These are phyloP conservation scores for Annulohypoxylon maeteangense DNA, from an alignment of 495 filamentous ascomycete species.

Conservation along the genomic window DNA sequence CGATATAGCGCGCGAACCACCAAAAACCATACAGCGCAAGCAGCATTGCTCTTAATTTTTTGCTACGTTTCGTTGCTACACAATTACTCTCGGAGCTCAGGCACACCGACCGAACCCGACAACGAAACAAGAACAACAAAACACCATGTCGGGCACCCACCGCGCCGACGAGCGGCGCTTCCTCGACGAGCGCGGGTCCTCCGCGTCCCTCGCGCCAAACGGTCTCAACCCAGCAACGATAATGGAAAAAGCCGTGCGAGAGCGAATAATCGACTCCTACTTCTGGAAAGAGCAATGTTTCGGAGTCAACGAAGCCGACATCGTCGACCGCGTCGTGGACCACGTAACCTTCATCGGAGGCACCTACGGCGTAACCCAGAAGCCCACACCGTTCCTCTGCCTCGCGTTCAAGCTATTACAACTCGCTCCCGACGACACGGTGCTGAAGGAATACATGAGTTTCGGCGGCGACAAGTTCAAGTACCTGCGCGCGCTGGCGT, in stretches of 20 bases:
- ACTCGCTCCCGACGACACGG: slow-evolving; percentile 78
- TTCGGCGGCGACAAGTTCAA: slow-evolving; percentile 82
- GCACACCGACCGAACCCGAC: no score
- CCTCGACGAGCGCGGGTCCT: slow-evolving; percentile 77
- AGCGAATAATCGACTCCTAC: slow-evolving; percentile 92
- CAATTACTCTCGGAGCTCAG: no score
- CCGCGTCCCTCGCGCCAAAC: slow-evolving; percentile 63
- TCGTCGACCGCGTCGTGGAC: slow-evolving; percentile 87
- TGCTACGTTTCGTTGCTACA: no score
- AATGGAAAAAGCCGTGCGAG: slow-evolving; percentile 90
- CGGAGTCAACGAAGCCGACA: slow-evolving; percentile 87
- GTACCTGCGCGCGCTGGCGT: slow-evolving; percentile 87
- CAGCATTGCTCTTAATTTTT: no score
- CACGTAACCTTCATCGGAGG: slow-evolving; percentile 84
- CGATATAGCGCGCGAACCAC: no score
- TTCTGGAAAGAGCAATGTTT: slow-evolving; percentile 99
- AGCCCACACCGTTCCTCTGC: slow-evolving; percentile 92
- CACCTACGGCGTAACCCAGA: slow-evolving; percentile 81
- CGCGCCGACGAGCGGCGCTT: slow-evolving; percentile 79
- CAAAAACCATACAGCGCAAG: no score
- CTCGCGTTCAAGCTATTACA: slow-evolving; percentile 95
- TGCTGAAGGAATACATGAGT: slow-evolving; percentile 83
- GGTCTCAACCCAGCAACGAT: slow-evolving; percentile 89
- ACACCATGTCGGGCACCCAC: slow-evolving; percentile 55
- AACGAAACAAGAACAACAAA: not conserved